phyloP scores from a whole-genome alignment of 2,329 filamentous ascomycete species.

The Pestalotiopsis sp. region DNA sequence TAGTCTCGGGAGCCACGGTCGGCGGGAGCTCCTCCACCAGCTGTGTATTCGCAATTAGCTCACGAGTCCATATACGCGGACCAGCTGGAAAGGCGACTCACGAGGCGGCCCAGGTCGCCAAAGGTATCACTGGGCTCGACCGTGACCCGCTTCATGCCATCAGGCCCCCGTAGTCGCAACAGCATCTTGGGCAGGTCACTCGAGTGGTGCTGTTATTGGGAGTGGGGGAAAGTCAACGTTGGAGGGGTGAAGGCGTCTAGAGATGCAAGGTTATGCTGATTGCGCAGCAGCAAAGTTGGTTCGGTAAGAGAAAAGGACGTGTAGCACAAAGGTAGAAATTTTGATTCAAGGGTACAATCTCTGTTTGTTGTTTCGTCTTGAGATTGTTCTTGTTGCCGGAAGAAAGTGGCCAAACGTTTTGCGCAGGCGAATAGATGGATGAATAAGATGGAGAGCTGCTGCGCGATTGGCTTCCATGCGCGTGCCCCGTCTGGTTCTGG shows the following conservation, averaged over 20 bases:
- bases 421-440: not conserved
- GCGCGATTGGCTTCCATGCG: not conserved
- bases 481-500: not conserved
- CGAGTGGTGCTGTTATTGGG: not conserved
- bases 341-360: not conserved
- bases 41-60: conserved; percentile 35
- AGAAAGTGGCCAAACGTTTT: not conserved
- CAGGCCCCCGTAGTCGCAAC: conserved; percentile 83
- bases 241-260: not conserved
- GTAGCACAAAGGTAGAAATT: not conserved
- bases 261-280: conserved; percentile 1
- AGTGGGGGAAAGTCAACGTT: not conserved
- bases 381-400: not conserved
- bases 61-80: not conserved
- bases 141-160: conserved; percentile 87
- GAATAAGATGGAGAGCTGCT: not conserved
- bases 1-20: conserved; percentile 61
- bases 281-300: not conserved
- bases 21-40: conserved; percentile 60
- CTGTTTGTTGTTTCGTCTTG: not conserved
- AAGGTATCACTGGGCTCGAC: conserved; percentile 78
- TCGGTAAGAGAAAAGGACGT: not conserved
- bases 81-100: conserved; percentile 26
- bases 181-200: conserved; percentile 64
- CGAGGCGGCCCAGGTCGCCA: conserved; percentile 56